These are phyloP conservation scores for Leccinum angustisporum DNA, from an alignment of 1,284 basidiomycete species.

Conservation along the genomic window DNA sequence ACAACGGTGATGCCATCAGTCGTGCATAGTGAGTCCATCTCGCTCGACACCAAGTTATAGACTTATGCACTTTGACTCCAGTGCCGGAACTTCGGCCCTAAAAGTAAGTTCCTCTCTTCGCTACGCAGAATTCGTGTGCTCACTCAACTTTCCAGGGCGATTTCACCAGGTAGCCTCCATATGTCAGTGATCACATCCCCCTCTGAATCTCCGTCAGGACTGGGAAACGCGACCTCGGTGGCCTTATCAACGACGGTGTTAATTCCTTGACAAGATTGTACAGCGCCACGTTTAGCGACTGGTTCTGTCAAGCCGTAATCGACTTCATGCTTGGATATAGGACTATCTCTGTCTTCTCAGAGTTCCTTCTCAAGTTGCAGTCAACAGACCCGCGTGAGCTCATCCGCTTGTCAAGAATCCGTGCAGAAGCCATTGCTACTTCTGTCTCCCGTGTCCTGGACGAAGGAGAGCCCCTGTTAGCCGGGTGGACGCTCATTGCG, in stretches of 20 bases:
- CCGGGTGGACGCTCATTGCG: conserved; percentile 91
- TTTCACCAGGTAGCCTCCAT: conserved; percentile 69
- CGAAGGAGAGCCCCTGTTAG: conserved; percentile 79
- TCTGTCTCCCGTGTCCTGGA: conserved; percentile 77
- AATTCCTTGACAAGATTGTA: conserved; percentile 90
- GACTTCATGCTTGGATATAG: conserved; percentile 91
- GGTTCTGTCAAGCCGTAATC: conserved; percentile 94
- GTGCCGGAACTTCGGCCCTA: conserved; percentile 87
- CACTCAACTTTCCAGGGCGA: conserved; percentile 63
- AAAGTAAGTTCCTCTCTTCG: conserved; percentile 54
- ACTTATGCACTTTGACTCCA: conserved; percentile 30
- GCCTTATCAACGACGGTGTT: conserved; percentile 90
- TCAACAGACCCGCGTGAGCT: conserved; percentile 89
- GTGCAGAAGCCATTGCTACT: conserved; percentile 88
- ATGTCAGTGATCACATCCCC: neutral
- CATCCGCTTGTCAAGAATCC: conserved; percentile 82
- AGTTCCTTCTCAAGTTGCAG: conserved; percentile 84
- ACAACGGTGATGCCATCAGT: conserved; percentile 90
- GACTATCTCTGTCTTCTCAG: conserved; percentile 82
- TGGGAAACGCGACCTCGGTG: conserved; percentile 88
- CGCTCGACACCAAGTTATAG: neutral
- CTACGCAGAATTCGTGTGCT: conserved; percentile 7
- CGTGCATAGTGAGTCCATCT: conserved; percentile 71
- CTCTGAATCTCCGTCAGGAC: conserved; percentile 52
- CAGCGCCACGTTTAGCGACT: conserved; percentile 87